A percentile compares a stretch with the other conserved stretches of the same genome.
Conservation (phyloP, 75 land plant genomes). For the Cryptomeria japonica region DNA sequence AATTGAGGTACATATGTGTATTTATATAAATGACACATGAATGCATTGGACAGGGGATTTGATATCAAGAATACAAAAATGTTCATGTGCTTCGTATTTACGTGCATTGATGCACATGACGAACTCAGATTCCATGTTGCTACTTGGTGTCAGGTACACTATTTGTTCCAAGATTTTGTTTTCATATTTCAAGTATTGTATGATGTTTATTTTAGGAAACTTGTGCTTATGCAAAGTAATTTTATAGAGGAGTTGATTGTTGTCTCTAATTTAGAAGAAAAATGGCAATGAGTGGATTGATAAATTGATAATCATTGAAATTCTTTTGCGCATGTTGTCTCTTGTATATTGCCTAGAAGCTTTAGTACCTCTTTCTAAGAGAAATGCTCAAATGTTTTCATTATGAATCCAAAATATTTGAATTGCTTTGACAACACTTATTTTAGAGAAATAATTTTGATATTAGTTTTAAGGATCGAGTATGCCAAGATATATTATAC, state of each 20-base stretch:
- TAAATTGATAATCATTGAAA: too few species aligned
- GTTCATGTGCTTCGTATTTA: neutral
- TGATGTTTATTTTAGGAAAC: neutral
- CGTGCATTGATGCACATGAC: neutral
- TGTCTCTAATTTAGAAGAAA: neutral
- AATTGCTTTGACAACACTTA: too few species aligned
- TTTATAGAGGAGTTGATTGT: neutral
- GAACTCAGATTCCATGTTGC: neutral
- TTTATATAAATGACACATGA: neutral
- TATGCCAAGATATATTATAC: neutral
- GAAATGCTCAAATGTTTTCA: neutral
- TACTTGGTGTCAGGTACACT: neutral
- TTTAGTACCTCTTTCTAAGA: too few species aligned
- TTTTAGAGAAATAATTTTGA: too few species aligned
- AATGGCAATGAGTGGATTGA: neutral
- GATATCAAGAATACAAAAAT: neutral
- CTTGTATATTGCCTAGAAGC: too few species aligned
- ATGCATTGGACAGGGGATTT: neutral
- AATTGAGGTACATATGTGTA: neutral
- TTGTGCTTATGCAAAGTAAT: neutral
- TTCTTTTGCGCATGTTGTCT: neutral
- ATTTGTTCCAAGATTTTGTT: neutral
- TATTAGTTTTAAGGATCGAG: too few species aligned
- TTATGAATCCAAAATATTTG: neutral
- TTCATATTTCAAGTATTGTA: neutral